Conservation (phyloP, 495 filamentous ascomycete species). For the Annulohypoxylon bovei region DNA sequence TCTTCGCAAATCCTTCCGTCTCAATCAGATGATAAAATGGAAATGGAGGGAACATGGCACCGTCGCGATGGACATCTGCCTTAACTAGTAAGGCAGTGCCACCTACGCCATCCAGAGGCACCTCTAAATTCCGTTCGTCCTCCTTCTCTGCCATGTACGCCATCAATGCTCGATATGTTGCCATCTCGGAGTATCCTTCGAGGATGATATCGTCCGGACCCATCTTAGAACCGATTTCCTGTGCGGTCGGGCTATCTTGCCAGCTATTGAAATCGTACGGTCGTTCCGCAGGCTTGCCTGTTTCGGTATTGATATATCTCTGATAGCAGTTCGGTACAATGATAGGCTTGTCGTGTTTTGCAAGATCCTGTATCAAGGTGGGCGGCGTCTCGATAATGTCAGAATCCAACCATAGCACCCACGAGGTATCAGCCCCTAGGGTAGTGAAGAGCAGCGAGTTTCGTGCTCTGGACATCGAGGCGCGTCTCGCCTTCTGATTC, state of each 20-base stretch:
- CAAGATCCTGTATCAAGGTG: constrained; percentile 91
- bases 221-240: constrained; percentile 79
- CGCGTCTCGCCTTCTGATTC: constrained; percentile 86
- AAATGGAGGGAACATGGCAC: constrained; percentile 98
- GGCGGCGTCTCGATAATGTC: constrained; percentile 91
- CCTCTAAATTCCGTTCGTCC: constrained; percentile 66
- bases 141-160: constrained; percentile 75
- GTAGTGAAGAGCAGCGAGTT: constrained; percentile 98
- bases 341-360: constrained; percentile 82
- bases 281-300: constrained; percentile 73
- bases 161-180: constrained; percentile 92
- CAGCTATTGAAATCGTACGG: constrained; percentile 98
- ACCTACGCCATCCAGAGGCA: constrained; percentile 90
- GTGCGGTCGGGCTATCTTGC: constrained; percentile 84
- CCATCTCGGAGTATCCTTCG: constrained; percentile 91
- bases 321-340: constrained; percentile 97
- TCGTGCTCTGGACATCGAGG: constrained; percentile 90
- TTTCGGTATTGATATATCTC: constrained; percentile 78
- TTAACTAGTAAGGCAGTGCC: constrained; percentile 95
- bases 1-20: constrained; percentile 98
- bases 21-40: constrained; percentile 96
- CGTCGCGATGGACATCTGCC: constrained; percentile 96
- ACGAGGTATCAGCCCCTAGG: constrained; percentile 88
- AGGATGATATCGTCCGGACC: constrained; percentile 87
- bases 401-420: constrained; percentile 95